Evolutionary conservation across 345 rosid species (phyloP).

Genomic region (Eucalyptus caleyi): DNA sequence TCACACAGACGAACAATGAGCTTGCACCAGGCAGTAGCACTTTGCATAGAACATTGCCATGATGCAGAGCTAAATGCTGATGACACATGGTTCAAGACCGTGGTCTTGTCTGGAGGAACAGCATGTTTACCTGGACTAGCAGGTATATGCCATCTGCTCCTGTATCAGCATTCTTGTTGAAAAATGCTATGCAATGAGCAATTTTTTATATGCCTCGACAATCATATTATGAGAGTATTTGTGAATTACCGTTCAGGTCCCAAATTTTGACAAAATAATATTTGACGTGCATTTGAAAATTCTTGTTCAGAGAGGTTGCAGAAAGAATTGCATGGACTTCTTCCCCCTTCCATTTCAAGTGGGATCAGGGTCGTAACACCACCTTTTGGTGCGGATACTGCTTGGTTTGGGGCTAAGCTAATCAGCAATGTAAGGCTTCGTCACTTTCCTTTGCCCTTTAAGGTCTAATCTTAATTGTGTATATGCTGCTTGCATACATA

Average conservation of each 20-base stretch:
- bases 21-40: conserved; percentile 80
- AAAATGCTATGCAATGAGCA: neutral
- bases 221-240: neutral
- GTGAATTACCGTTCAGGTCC: neutral
- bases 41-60: conserved; percentile 91
- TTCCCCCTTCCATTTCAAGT: conserved; percentile 37
- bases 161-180: neutral
- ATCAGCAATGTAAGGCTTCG: conserved; percentile 58
- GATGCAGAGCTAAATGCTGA: conserved; percentile 52
- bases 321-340: conserved; percentile 51
- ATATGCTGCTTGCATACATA: neutral
- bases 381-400: conserved; percentile 58
- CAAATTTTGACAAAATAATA: neutral
- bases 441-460: neutral
- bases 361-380: conserved; percentile 68
- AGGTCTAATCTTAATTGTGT: neutral
- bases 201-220: neutral
- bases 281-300: neutral
- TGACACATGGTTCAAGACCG: conserved; percentile 83
- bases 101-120: conserved; percentile 72
- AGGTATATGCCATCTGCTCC: conserved; percentile 13
- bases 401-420: conserved; percentile 91
- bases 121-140: conserved; percentile 84
- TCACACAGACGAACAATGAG: conserved; percentile 64
- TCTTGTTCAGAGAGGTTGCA: conserved; percentile 60